phyloP scores from a whole-genome alignment of 2,329 filamentous ascomycete genomes.

The Rhytidhysteron rufulum region DNA sequence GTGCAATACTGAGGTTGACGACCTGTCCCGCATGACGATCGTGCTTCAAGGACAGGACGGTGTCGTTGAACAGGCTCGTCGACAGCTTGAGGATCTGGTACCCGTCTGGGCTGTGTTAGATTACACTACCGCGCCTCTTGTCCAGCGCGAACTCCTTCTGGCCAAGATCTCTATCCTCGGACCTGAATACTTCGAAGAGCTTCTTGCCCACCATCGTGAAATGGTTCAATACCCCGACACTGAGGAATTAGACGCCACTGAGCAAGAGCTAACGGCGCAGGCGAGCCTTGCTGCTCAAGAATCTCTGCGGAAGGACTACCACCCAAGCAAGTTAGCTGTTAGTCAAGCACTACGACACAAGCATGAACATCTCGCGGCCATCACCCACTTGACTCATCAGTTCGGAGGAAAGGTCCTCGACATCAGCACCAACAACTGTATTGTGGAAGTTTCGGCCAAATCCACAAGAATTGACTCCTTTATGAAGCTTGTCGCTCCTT shows the following conservation, averaged over 20 bases:
- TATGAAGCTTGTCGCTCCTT: conserved; percentile 90
- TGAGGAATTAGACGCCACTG: conserved; percentile 25
- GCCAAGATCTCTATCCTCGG: conserved; percentile 96
- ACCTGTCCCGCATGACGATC: conserved; percentile 97
- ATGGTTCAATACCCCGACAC: conserved; percentile 57
- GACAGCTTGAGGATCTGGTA: conserved; percentile 93
- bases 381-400: conserved; percentile 95
- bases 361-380: conserved; percentile 93
- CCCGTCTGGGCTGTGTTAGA: conserved; percentile 98
- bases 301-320: conserved; percentile 64
- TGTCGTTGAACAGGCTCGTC: conserved; percentile 92
- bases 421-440: conserved; percentile 97
- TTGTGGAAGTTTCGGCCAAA: conserved; percentile 95
- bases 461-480: conserved; percentile 92
- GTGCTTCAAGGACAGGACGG: conserved; percentile 94
- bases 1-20: conserved; percentile 95
- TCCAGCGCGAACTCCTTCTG: conserved; percentile 91
- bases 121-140: conserved; percentile 87
- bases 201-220: conserved; percentile 91
- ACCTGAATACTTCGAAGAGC: conserved; percentile 96
- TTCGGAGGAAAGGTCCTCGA: conserved; percentile 97
- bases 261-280: conserved; percentile 26
- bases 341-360: conserved; percentile 93
- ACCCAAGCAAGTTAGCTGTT: conserved; percentile 79
- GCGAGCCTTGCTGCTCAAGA: conserved; percentile 39